phyloP scores from a whole-genome alignment of 1,139 yeast species.

The Diutina sp. region DNA sequence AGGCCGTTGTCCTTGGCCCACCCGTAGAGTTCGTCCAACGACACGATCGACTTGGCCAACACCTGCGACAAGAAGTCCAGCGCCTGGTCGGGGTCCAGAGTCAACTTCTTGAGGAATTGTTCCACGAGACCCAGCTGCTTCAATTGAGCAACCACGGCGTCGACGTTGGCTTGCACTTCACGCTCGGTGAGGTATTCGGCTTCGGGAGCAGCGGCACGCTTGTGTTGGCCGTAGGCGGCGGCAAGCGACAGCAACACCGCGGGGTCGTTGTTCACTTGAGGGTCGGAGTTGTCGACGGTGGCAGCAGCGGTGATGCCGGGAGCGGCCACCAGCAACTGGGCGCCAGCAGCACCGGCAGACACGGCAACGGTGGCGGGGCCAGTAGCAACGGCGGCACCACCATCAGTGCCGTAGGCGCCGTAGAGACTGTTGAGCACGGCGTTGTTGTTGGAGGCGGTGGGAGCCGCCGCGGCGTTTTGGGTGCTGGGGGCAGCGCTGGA shows the following conservation, averaged over 20 bases:
- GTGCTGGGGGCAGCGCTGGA: neutral
- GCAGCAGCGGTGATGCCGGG: neutral
- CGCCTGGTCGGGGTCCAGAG: neutral
- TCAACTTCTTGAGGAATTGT: neutral
- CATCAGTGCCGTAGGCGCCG: neutral
- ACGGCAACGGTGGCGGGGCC: neutral
- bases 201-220: neutral
- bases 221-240: neutral
- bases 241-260: neutral
- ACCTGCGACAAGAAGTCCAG: constrained; percentile 1
- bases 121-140: neutral
- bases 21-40: neutral
- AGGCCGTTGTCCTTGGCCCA: neutral
- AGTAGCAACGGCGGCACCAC: neutral
- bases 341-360: neutral
- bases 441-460: neutral
- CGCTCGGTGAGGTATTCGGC: neutral
- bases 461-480: neutral
- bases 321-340: too few relatives aligned
- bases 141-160: neutral
- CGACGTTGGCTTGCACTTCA: neutral
- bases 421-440: neutral
- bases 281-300: neutral
- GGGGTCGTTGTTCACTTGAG: neutral
- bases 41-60: neutral